These are phyloP conservation scores for Tuber indicum DNA, from an alignment of 495 filamentous ascomycete species.

Conservation along the genomic window DNA sequence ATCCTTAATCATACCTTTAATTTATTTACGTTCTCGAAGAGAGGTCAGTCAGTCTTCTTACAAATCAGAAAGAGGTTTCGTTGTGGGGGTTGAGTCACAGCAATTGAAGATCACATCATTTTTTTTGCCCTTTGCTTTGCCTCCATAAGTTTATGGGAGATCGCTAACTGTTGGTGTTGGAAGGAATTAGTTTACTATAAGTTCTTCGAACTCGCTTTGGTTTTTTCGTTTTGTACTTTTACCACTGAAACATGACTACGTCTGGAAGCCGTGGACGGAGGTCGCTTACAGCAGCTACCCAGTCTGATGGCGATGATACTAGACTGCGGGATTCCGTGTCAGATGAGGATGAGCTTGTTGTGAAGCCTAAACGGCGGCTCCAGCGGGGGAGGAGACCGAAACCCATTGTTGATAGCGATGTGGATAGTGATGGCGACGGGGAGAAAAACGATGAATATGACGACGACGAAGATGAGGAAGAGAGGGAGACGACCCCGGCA, in stretches of 20 bases:
- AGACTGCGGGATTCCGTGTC: constrained; percentile 5
- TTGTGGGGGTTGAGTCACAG: background rate
- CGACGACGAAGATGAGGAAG: constrained; percentile 18
- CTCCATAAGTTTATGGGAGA: background rate
- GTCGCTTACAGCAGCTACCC: background rate
- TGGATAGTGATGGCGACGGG: constrained; percentile 11
- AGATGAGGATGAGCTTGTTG: background rate
- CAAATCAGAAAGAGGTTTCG: background rate
- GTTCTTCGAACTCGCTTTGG: background rate
- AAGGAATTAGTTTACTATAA: background rate
- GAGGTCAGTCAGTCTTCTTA: background rate
- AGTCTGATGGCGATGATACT: background rate
- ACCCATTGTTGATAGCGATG: background rate
- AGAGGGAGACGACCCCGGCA: constrained; percentile 8
- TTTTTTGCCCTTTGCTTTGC: background rate
- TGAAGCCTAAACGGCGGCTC: constrained; percentile 8
- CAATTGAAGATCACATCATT: background rate
- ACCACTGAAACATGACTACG: background rate
- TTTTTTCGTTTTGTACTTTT: background rate
- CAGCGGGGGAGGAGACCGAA: constrained; percentile 9
- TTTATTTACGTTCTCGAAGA: background rate
- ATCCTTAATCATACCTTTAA: background rate
- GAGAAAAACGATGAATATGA: constrained; percentile 15
- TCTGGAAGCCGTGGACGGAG: background rate
- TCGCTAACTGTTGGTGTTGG: background rate